Conservation (phyloP, 2,329 filamentous ascomycete genomes). For the Cordyceps pruinosa region DNA sequence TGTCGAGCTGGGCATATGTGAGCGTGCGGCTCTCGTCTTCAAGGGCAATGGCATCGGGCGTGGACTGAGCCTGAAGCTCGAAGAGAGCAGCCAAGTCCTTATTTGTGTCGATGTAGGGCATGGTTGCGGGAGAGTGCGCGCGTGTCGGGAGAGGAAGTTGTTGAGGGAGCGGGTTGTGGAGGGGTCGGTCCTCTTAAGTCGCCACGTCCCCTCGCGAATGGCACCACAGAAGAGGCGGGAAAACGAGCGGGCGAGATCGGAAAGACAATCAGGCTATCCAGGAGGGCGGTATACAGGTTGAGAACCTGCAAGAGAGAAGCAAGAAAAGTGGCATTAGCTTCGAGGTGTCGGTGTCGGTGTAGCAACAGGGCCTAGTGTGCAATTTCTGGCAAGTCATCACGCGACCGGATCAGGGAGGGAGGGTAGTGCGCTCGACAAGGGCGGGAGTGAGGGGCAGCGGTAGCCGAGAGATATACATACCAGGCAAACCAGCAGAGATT, state of each 20-base stretch:
- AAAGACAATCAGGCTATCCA: background rate
- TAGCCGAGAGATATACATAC: background rate
- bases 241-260: background rate
- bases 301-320: background rate
- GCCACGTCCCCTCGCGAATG: slow-evolving; percentile 1
- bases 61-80: slow-evolving; percentile 57
- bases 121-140: slow-evolving; percentile 24
- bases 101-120: slow-evolving; percentile 61
- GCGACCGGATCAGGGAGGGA: slow-evolving; percentile 5
- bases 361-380: slow-evolving; percentile 11
- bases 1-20: slow-evolving; percentile 67
- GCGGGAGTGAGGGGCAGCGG: background rate
- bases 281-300: background rate
- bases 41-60: slow-evolving; percentile 62
- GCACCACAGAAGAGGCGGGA: background rate
- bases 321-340: background rate
- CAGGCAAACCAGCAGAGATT: background rate
- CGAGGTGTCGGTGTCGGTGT: slow-evolving; percentile 12
- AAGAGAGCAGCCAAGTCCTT: slow-evolving; percentile 72
- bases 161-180: background rate
- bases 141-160: background rate
- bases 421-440: background rate
- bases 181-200: slow-evolving; percentile 1
- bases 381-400: slow-evolving; percentile 7
- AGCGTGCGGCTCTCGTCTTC: slow-evolving; percentile 62